Evolutionary conservation across 345 rosid genomes (phyloP).

Genomic region (Arabis alpina): DNA sequence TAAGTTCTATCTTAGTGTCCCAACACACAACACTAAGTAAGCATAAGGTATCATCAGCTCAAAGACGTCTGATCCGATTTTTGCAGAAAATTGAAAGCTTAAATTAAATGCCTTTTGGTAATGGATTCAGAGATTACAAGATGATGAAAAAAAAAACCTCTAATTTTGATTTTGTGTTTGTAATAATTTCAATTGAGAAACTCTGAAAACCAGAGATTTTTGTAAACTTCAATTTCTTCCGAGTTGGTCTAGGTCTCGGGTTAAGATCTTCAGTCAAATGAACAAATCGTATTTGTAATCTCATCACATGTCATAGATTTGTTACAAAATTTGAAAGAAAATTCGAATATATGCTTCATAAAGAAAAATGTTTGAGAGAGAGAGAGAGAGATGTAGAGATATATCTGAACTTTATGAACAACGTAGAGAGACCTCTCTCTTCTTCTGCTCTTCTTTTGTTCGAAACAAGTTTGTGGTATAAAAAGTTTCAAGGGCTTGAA

Average conservation of each 20-base stretch:
- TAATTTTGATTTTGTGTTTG: background rate
- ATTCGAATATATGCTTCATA: constrained; percentile 25
- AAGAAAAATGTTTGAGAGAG: constrained; percentile 23
- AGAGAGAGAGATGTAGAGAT: constrained; percentile 3
- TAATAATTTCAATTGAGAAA: background rate
- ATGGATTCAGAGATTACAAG: constrained; percentile 10
- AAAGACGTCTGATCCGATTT: constrained; percentile 12
- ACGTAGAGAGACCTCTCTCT: constrained; percentile 20
- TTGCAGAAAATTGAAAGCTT: constrained; percentile 5
- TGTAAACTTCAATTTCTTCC: too few relatives aligned
- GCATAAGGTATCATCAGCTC: constrained; percentile 23
- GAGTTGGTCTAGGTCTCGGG: too few relatives aligned
- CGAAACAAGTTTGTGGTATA: constrained; percentile 15
- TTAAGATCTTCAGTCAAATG: too few relatives aligned
- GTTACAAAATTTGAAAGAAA: constrained; percentile 35
- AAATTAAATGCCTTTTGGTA: background rate
- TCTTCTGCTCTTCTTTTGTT: constrained; percentile 25
- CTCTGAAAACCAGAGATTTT: too few relatives aligned
- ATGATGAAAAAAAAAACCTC: background rate
- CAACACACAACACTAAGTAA: constrained; percentile 81
- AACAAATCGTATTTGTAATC: background rate
- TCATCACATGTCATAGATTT: constrained; percentile 18
- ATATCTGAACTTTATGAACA: constrained; percentile 33
- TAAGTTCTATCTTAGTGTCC: constrained; percentile 88
- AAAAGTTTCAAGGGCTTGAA: background rate